A percentile compares a stretch with the other conserved stretches of the same genome.
phyloP scores from a whole-genome alignment of 2,329 filamentous ascomycete species.

The Fusarium kyushuense region DNA sequence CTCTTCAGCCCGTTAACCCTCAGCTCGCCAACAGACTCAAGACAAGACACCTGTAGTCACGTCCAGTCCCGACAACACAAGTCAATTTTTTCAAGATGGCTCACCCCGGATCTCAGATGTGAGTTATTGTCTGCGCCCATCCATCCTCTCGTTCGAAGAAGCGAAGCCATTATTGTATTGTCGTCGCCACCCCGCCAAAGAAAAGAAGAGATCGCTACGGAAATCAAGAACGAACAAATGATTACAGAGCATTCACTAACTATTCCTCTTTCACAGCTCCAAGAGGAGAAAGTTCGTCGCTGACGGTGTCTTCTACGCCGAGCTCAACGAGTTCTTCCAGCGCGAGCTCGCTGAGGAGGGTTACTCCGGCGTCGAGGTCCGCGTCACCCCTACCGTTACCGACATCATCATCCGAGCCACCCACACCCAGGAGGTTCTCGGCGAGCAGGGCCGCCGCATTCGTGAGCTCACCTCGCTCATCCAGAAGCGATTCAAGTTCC shows the following conservation, averaged over 20 bases:
- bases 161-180: constrained; percentile 13
- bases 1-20: constrained; percentile 52
- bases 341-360: constrained; percentile 99
- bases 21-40: constrained; percentile 52
- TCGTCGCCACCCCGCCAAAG: constrained; percentile 24
- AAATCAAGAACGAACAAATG: constrained; percentile 2
- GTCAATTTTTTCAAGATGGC: constrained; percentile 64
- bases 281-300: constrained; percentile 96
- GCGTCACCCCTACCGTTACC: constrained; percentile 99
- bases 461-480: constrained; percentile 99
- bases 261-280: constrained; percentile 67
- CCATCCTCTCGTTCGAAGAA: constrained; percentile 3
- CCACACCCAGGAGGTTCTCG: constrained; percentile 99
- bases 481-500: constrained; percentile 99
- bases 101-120: constrained; percentile 72
- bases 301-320: constrained; percentile 99
- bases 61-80: constrained; percentile 49
- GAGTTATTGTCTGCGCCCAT: constrained; percentile 53
- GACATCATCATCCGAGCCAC: constrained; percentile 99
- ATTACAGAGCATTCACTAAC: constrained; percentile 36
- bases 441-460: constrained; percentile 99
- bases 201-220: not conserved
- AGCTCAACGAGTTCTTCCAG: constrained; percentile 99
- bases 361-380: constrained; percentile 99
- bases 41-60: constrained; percentile 38